Percentiles rank a stretch among this genome's conserved stretches.
These are phyloP conservation scores for Comarum palustre DNA, from an alignment of 306 rosid genomes.

Conservation along the genomic window DNA sequence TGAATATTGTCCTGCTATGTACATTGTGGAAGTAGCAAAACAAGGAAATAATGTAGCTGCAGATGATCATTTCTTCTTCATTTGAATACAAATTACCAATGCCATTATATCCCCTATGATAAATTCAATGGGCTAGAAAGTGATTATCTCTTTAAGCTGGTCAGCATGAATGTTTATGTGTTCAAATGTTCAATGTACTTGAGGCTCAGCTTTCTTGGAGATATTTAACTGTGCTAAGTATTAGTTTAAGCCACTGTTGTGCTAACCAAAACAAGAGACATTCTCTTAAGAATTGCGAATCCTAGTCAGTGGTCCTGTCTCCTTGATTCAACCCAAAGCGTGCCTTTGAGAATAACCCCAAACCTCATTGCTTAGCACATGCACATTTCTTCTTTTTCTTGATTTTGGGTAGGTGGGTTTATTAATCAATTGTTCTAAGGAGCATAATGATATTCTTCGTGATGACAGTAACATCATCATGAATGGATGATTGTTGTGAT, in stretches of 20 bases:
- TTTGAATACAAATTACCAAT: slow-evolving; percentile 32
- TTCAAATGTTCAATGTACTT: slow-evolving; percentile 25
- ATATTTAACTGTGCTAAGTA: slow-evolving; percentile 6
- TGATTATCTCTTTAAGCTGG: slow-evolving; percentile 24
- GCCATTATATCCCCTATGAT: slow-evolving; percentile 74
- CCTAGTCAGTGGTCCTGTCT: slow-evolving; percentile 72
- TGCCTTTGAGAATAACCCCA: slow-evolving; percentile 80
- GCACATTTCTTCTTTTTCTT: slow-evolving; percentile 34
- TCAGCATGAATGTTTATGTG: slow-evolving; percentile 31
- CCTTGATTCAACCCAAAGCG: slow-evolving; percentile 93
- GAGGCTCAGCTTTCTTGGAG: slow-evolving; percentile 45
- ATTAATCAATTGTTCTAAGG: slow-evolving; percentile 27
- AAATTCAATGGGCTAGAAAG: slow-evolving; percentile 64
- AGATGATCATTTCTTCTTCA: slow-evolving; percentile 18
- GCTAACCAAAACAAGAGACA: slow-evolving; percentile 64
- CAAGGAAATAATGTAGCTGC: slow-evolving; percentile 11
- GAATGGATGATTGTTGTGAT: background rate
- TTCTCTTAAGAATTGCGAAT: slow-evolving; percentile 65
- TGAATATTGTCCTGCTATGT: background rate
- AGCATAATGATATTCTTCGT: slow-evolving; percentile 37
- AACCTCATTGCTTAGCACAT: slow-evolving; percentile 70
- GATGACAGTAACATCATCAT: background rate
- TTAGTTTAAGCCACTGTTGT: slow-evolving; percentile 19
- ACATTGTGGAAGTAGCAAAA: slow-evolving; percentile 24
- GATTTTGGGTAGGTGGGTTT: slow-evolving; percentile 26